Conservation (phyloP, 306 rosid genomes). For the Vigna trinervia region DNA sequence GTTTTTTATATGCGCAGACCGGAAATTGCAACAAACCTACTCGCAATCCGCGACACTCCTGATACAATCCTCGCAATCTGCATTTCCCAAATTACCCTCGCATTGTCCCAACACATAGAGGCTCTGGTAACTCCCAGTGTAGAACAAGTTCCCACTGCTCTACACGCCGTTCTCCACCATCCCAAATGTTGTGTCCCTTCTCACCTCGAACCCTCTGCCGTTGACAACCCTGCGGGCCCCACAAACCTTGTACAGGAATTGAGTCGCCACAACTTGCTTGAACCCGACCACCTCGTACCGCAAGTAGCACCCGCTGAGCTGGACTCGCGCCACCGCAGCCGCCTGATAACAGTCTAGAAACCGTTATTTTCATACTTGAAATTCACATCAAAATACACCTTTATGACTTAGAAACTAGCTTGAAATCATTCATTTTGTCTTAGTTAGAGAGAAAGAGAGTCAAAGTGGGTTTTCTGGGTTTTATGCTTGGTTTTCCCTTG, state of each 20-base stretch:
- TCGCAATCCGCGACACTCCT: constrained; percentile 57
- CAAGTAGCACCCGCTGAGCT: constrained; percentile 80
- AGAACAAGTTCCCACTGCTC: constrained; percentile 63
- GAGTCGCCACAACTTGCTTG: constrained; percentile 56
- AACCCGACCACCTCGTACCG: constrained; percentile 77
- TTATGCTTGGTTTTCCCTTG: too few relatives aligned
- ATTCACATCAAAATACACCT: too few relatives aligned
- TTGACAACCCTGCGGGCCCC: constrained; percentile 54
- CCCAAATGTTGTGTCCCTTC: constrained; percentile 66
- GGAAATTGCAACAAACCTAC: too few relatives aligned
- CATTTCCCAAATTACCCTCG: constrained; percentile 67
- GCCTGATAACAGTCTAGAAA: too few relatives aligned
- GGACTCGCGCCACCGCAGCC: constrained; percentile 66
- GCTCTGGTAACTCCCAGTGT: constrained; percentile 68
- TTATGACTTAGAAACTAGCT: too few relatives aligned
- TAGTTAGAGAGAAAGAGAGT: too few relatives aligned
- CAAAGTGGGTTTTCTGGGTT: too few relatives aligned
- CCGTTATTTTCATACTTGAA: too few relatives aligned
- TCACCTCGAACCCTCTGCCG: constrained; percentile 66
- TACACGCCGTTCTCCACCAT: constrained; percentile 68
- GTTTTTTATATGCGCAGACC: too few relatives aligned
- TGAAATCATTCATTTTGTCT: too few relatives aligned
- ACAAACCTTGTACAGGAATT: constrained; percentile 70
- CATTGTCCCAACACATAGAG: constrained; percentile 89
- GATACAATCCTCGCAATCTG: constrained; percentile 74